A percentile compares a stretch with the other conserved stretches of the same genome.
These are phyloP conservation scores for Posidonia oceanica DNA, from an alignment of 116 monocot genomes.

Conservation along the genomic window DNA sequence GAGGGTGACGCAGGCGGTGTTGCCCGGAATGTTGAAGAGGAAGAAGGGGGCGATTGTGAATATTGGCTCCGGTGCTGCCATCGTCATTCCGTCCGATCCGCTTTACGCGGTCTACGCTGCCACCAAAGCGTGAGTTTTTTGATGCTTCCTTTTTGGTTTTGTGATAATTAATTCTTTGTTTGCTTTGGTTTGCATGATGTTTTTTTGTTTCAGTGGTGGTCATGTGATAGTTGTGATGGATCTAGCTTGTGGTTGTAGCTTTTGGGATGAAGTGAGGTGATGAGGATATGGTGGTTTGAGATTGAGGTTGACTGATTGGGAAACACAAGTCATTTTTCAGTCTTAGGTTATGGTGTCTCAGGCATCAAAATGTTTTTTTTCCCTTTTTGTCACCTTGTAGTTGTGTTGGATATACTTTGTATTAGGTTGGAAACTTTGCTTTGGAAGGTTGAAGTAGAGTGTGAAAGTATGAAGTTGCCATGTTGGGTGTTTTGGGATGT, in stretches of 20 bases:
- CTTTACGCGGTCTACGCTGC: conserved; percentile 81
- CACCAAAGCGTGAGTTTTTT: conserved; percentile 75
- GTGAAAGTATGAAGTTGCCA: too few species aligned
- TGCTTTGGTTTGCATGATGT: background rate
- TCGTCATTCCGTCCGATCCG: conserved; percentile 78
- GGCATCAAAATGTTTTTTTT: too few species aligned
- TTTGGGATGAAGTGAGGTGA: background rate
- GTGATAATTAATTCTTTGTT: background rate
- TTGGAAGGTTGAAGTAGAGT: too few species aligned
- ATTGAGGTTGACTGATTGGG: too few species aligned
- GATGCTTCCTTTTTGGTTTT: background rate
- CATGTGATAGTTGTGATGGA: background rate
- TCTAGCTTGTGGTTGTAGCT: too few species aligned
- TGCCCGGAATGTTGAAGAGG: conserved; percentile 78
- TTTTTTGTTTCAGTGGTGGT: background rate
- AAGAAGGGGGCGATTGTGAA: conserved; percentile 75
- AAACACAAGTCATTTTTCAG: too few species aligned
- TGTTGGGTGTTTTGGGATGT: too few species aligned
- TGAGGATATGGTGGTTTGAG: too few species aligned
- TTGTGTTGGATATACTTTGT: too few species aligned
- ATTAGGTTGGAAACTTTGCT: too few species aligned
- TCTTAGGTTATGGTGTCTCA: too few species aligned
- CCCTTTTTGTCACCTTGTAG: too few species aligned
- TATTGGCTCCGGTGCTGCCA: conserved; percentile 76
- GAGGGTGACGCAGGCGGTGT: conserved; percentile 64